A percentile compares a stretch with the other conserved stretches of the same genome.
These are phyloP conservation scores for Panaeolus cyanescens DNA, from an alignment of 768 basidiomycete species.

Conservation along the genomic window DNA sequence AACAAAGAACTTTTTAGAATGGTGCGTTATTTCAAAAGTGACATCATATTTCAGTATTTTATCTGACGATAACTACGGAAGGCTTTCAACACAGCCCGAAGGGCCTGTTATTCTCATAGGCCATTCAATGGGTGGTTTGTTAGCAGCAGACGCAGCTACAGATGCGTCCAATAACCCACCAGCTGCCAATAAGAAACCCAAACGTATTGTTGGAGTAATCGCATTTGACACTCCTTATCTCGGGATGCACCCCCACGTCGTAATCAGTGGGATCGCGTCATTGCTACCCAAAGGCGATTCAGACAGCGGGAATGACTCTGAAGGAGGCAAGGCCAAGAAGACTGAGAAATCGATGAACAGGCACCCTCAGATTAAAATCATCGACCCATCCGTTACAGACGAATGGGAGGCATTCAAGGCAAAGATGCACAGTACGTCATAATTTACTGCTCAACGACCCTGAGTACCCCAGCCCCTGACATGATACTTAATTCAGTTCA, in stretches of 20 bases:
- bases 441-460: background rate
- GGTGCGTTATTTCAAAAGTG: slow-evolving; percentile 33
- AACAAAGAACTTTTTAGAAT: slow-evolving; percentile 55
- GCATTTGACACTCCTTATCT: slow-evolving; percentile 63
- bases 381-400: slow-evolving; percentile 47
- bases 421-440: slow-evolving; percentile 24
- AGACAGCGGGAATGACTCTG: slow-evolving; percentile 6
- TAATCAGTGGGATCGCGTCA: slow-evolving; percentile 56
- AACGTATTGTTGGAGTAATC: slow-evolving; percentile 53
- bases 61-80: slow-evolving; percentile 18
- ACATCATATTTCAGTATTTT: background rate
- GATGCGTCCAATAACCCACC: slow-evolving; percentile 37
- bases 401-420: slow-evolving; percentile 50
- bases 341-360: slow-evolving; percentile 46
- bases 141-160: slow-evolving; percentile 58
- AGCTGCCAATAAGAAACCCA: slow-evolving; percentile 24
- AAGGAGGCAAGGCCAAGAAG: slow-evolving; percentile 22
- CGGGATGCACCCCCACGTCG: slow-evolving; percentile 65
- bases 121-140: slow-evolving; percentile 65
- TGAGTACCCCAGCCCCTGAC: background rate
- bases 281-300: slow-evolving; percentile 43
- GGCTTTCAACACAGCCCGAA: slow-evolving; percentile 55
- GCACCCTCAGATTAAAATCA: slow-evolving; percentile 41
- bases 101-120: slow-evolving; percentile 57
- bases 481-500: background rate